Base-by-base conservation (phyloP, 345 rosid genomes). In the Murraya paniculata region DNA sequence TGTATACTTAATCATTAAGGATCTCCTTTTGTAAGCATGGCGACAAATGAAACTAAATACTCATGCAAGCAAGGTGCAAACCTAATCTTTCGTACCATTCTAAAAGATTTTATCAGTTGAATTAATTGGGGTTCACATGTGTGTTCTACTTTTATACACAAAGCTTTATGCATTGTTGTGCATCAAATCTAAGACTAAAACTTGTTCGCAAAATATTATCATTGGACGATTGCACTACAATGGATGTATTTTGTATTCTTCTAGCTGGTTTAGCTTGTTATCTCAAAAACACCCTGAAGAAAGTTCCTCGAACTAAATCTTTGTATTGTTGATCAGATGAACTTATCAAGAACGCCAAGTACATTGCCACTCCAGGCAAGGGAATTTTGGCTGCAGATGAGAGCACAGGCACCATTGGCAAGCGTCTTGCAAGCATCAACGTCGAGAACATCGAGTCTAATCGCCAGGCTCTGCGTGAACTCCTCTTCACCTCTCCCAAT, bases 351-450 rank as follows among this genome's bases (percentile, higher is more conserved):
- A 93, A 86, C 3, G 97, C 99, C 81, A 93, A 90, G 88, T 89
- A 87, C 90, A 95, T 95, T 60, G 99, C 98, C 78, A 90, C 96
- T 1, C 96, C 98, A 0, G 98, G 98, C 68, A 95, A 93, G 78
- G 99, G 98, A 8, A 95, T 95, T 65, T 77, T 95, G 82, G 99
- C 99, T 0, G 99, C 99, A 5, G 98, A 95, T 30, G 98, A 93
- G 90, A 95, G 98, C 87, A 95, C 97, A 0, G 98, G 99, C 77
- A 95, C 99, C 82, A 93, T 95, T 0, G 98, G 99, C 57, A 95
- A 93, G 90, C 94, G 99, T 68, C 88, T 95, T 16, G 74, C 98
- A 21, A 82, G 99, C 89, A 93, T 95, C 79, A 93, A 88, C 60
- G 95, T 95, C 3, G 99, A 95, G 85, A 95, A 95, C 81, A 85